phyloP scores from a whole-genome alignment of 495 filamentous ascomycete genomes.

The Venustampulla echinocandica region DNA sequence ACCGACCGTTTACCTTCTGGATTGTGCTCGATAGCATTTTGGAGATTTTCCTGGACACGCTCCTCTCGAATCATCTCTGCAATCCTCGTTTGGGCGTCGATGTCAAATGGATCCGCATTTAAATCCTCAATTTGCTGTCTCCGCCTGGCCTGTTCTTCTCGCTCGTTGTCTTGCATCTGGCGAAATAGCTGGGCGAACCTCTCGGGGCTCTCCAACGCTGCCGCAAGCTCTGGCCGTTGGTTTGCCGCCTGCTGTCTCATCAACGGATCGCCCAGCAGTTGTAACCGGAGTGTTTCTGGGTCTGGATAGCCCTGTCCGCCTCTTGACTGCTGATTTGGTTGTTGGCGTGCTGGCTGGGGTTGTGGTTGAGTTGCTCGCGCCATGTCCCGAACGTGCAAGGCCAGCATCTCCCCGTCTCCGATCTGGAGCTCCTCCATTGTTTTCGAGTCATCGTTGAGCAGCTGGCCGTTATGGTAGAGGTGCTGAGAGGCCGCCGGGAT shows the following conservation, averaged over 20 bases:
- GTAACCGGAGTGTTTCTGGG: conserved; percentile 72
- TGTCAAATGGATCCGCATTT: conserved; percentile 86
- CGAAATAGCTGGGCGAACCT: conserved; percentile 64
- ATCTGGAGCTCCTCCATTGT: conserved; percentile 78
- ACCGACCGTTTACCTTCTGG: conserved; percentile 67
- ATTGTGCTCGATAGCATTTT: conserved; percentile 92
- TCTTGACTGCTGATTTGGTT: conserved; percentile 30
- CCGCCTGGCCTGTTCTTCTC: conserved; percentile 61
- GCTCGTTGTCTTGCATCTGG: conserved; percentile 56
- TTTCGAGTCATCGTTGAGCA: conserved; percentile 65
- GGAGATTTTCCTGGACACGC: conserved; percentile 84
- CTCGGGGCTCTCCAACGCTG: conserved; percentile 66
- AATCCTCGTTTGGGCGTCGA: conserved; percentile 83
- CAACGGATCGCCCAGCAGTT: conserved; percentile 70
- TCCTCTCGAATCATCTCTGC: conserved; percentile 95
- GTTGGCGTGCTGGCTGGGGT: conserved; percentile 19
- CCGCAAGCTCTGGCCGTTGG: conserved; percentile 65
- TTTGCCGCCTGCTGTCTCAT: conserved; percentile 58
- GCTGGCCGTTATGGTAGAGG: conserved; percentile 82
- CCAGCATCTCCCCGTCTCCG: conserved; percentile 86
- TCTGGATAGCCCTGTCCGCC: conserved; percentile 42
- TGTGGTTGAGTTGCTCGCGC: conserved; percentile 21
- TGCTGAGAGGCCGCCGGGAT: conserved; percentile 52
- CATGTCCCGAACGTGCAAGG: conserved; percentile 62
- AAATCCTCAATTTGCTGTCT: conserved; percentile 67